Evolutionary conservation across 768 basidiomycete species (phyloP), one percentile per base, ranked within the genome.

Genomic region (Boletus barrowsii): DNA sequence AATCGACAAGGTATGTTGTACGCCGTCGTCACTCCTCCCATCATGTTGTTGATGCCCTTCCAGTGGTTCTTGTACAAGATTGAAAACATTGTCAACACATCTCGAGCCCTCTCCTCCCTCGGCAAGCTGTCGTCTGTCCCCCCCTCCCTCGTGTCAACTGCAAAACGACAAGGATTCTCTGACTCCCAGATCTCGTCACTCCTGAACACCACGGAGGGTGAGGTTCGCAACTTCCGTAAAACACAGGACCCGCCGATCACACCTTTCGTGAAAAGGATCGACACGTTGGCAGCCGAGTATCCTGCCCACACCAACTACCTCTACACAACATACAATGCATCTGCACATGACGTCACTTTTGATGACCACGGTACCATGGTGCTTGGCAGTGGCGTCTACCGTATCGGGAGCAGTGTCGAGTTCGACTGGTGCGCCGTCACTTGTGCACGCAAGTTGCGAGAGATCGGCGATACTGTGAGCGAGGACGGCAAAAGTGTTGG

Each of bases 391-490:
- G 97, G 97, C 63, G 97, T 99, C 20, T 98, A 99, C 75, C 88
- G 97, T 55, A 98, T 99, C 62, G 97, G 97, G 43, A 93, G 90
- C 72, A 94, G 91, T 60, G 97, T 99, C 67, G 97, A 99, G 77
- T 99, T 99, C 69, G 97, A 99, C 71, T 99, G 97, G 97, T 99
- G 97, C 70, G 96, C 97, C n/a, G 97, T 99, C 39, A 98, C 96
- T 2, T 98, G 95, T 70, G 93, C 94, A 14, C 81, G 97, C 56
- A 89, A 89, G 69, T 83, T 99, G 51, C 82, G 94, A 64, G 84
- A 89, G 60, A 90, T 93, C 83, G 94, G 95, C 70, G 56, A 66
- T 18, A 41, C 66, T 10, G 29, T 49, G 42, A 48, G 30, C 30
- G 35, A 55, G 35, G 63, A 63, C 14, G 66, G 61, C 37, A 35